A percentile compares a stretch with the other conserved stretches of the same genome.
phyloP scores from a whole-genome alignment of 1,139 yeast genomes.

The Geotrichum aggregatum region DNA sequence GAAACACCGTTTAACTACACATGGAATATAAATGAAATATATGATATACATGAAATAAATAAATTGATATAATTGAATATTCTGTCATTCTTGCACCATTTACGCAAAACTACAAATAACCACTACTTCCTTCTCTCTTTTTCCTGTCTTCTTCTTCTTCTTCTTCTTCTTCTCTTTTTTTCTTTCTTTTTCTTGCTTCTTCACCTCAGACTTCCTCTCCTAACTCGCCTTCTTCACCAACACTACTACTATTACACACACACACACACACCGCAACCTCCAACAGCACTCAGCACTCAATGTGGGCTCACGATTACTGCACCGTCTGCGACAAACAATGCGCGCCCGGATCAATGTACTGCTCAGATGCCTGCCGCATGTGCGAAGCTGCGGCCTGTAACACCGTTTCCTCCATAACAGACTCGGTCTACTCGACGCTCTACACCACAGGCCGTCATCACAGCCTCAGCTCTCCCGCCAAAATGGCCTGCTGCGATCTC shows the following conservation, averaged over 20 bases:
- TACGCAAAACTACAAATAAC: background rate
- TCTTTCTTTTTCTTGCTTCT: background rate
- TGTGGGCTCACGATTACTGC: constrained; percentile 45
- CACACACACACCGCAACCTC: background rate
- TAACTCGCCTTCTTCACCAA: background rate
- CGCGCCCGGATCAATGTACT: constrained; percentile 27
- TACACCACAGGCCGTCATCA: constrained; percentile 23
- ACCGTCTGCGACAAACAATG: constrained; percentile 44
- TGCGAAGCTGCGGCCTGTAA: constrained; percentile 19
- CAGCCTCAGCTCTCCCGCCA: constrained; percentile 15
- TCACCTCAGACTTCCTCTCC: background rate
- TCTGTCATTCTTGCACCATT: too few species aligned
- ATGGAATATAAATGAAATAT: too few species aligned
- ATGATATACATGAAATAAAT: too few species aligned
- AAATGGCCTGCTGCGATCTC: constrained; percentile 9
- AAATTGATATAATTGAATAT: too few species aligned
- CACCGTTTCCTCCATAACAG: constrained; percentile 20
- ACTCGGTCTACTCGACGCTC: constrained; percentile 21
- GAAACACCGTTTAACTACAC: too few species aligned
- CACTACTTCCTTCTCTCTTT: background rate
- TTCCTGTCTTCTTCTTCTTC: background rate
- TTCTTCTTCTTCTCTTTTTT: background rate
- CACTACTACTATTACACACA: background rate
- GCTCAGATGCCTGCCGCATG: constrained; percentile 40
- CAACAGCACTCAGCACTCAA: too few species aligned